Evolutionary conservation across 2,329 filamentous ascomycete genomes (phyloP), one percentile per base, ranked within the genome.

Genomic region (Colletotrichum shisoi): DNA sequence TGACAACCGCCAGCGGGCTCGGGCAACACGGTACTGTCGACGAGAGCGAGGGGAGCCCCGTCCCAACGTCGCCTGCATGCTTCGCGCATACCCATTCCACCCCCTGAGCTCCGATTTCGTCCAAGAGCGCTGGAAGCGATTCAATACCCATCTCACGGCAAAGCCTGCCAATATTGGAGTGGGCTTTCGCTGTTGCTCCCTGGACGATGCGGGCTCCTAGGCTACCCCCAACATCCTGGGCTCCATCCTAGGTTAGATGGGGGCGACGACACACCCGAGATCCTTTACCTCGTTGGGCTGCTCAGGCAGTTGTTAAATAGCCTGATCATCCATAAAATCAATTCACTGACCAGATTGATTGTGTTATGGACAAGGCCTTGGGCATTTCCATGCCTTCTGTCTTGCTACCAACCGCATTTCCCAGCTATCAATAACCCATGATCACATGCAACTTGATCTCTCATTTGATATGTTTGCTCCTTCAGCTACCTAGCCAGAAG

Each of bases 1-100:
- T 67, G 39, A 68, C 51, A n/a, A 19, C 15, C 13, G 31, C 21
- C 42, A 73, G 72, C 74, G 45, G 74, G 74, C 13, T 72, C 73
- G 1, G 72, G 74, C 6, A 76, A 76, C 58, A 75, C 74, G 3
- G 71, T 72, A 4, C 66, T 75, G 2, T 75, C 73, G 72, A 34
- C 9, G 31, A 9, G 7, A 34, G 8, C 72, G 67, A 63, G 63
- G n/a, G 13, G 8, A 24, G 1, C 15, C 4, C 40, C 31, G 11
- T 27, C 34, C n/a, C n/a, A 40, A 37, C 27, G 19, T n/a, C 21
- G 3, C 13, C 17, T 7, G 12, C 7, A n/a, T 21, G 40, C 21
- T 64, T 44, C 13, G 34, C 40, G 24, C 31, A 13, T 31, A 31
- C 24, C 39, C 7, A 40, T 17, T 65, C 13, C 45, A 31, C 48